phyloP scores from a whole-genome alignment of 2,329 filamentous ascomycete genomes.

The Gaeumannomyces tritici region DNA sequence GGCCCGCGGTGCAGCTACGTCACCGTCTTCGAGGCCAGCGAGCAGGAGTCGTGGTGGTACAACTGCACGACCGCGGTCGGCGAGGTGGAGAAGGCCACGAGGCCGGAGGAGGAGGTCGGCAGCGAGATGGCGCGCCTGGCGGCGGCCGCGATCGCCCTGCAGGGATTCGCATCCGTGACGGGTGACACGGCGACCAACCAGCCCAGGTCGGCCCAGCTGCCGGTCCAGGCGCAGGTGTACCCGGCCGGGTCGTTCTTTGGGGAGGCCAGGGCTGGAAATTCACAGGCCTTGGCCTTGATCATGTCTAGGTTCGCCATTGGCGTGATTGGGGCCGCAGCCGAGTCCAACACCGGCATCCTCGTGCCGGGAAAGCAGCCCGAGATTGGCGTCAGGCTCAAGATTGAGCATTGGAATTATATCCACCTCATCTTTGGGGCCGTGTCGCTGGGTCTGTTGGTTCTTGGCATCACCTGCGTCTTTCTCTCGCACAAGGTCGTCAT shows the following conservation, averaged over 20 bases:
- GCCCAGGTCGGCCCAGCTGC: conserved; percentile 11
- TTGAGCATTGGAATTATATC: conserved; percentile 20
- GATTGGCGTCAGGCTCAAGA: conserved; percentile 20
- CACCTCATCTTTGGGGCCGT: conserved; percentile 18
- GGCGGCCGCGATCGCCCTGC: conserved; percentile 27
- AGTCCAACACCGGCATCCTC: conserved; percentile 16
- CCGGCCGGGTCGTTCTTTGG: conserved; percentile 30
- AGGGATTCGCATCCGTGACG: conserved; percentile 22
- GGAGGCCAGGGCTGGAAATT: conserved; percentile 17
- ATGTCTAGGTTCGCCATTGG: conserved; percentile 26
- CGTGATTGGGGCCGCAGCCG: conserved; percentile 21
- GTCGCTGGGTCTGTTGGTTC: conserved; percentile 10
- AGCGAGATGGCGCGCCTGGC: conserved; percentile 22
- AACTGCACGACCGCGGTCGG: conserved; percentile 26
- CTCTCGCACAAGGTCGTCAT: conserved; percentile 6
- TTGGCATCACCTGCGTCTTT: conserved; percentile 1
- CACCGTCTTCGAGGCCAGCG: conserved; percentile 26
- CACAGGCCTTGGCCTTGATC: conserved; percentile 2
- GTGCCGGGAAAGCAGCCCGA: conserved; percentile 19
- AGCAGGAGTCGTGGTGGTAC: conserved; percentile 28
- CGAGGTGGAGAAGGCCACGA: conserved; percentile 12
- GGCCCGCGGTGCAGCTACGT: conserved; percentile 18
- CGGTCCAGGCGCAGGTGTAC: conserved; percentile 27
- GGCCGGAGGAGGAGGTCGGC: conserved; percentile 15
- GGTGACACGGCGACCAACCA: neutral